A percentile compares a stretch with the other conserved stretches of the same genome.
These are phyloP conservation scores for Leccinum pallidistipes DNA, from an alignment of 1,284 basidiomycete genomes.

Conservation along the genomic window DNA sequence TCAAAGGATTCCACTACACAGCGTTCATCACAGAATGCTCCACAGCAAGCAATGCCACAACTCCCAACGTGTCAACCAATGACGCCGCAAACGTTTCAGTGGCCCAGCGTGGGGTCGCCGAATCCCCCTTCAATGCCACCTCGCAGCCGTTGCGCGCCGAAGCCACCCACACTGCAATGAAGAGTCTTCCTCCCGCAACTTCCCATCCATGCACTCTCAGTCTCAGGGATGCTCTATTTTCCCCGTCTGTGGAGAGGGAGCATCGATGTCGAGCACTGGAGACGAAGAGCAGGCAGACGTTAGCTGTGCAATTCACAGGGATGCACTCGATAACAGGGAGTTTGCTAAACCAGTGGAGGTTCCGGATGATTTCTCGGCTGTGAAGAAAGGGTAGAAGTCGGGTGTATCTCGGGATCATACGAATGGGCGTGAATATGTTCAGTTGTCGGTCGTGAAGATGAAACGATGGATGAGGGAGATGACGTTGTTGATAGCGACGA, in stretches of 20 bases:
- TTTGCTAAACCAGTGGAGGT: slow-evolving; percentile 6
- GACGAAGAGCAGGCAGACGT: slow-evolving; percentile 1
- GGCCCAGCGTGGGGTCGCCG: background rate
- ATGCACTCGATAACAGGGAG: slow-evolving; percentile 13
- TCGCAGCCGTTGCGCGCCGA: background rate
- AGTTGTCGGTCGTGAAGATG: background rate
- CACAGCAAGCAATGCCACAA: background rate
- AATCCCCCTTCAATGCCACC: background rate
- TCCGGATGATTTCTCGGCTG: slow-evolving; percentile 4
- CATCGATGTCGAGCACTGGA: background rate
- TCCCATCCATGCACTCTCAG: background rate
- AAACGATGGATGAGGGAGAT: slow-evolving; percentile 4
- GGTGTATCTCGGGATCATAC: slow-evolving; percentile 13
- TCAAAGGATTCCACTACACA: slow-evolving; percentile 28
- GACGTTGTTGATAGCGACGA: slow-evolving; percentile 22
- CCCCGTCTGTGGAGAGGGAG: background rate
- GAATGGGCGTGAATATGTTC: slow-evolving; percentile 10
- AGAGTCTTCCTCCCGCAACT: background rate
- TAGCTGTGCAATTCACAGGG: background rate
- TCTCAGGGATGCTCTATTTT: background rate
- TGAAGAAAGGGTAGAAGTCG: slow-evolving; percentile 1
- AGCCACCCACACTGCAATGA: background rate
- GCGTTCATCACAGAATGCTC: slow-evolving; percentile 6
- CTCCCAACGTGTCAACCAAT: slow-evolving; percentile 1
- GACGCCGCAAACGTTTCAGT: slow-evolving; percentile 7